Evolutionary conservation across 345 rosid genomes (phyloP).

Genomic region (Euclidium syriacum): DNA sequence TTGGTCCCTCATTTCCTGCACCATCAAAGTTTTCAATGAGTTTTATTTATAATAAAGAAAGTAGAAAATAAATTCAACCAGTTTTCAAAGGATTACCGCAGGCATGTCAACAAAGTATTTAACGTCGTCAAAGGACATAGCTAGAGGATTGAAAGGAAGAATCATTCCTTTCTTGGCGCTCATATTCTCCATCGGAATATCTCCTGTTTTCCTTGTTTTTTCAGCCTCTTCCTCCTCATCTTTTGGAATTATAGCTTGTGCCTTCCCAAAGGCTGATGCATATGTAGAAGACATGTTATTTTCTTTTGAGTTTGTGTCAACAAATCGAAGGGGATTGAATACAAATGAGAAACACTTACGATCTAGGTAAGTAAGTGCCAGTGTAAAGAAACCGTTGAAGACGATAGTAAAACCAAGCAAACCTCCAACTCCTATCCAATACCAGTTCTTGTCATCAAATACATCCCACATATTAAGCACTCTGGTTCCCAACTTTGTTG

Average conservation of each 20-base stretch:
- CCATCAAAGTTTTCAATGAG: neutral
- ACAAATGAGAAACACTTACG: slow-evolving; percentile 49
- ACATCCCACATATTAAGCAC: slow-evolving; percentile 54
- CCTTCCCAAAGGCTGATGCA: slow-evolving; percentile 57
- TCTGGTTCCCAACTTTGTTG: slow-evolving; percentile 48
- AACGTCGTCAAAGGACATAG: slow-evolving; percentile 68
- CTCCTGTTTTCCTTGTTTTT: slow-evolving; percentile 36
- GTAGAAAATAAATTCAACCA: neutral
- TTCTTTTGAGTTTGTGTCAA: neutral
- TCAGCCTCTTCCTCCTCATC: slow-evolving; percentile 29
- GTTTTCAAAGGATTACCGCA: slow-evolving; percentile 36
- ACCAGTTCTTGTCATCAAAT: slow-evolving; percentile 58
- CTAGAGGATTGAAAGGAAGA: slow-evolving; percentile 76
- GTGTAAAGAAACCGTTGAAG: slow-evolving; percentile 67
- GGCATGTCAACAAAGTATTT: slow-evolving; percentile 81
- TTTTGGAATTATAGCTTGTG: slow-evolving; percentile 64
- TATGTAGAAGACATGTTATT: neutral
- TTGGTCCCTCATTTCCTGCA: slow-evolving; percentile 87
- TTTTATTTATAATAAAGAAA: neutral
- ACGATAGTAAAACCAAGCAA: slow-evolving; percentile 57
- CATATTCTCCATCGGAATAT: slow-evolving; percentile 36
- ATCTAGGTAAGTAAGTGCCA: slow-evolving; percentile 58
- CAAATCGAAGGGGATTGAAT: neutral
- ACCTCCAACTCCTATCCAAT: slow-evolving; percentile 73
- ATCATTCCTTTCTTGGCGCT: slow-evolving; percentile 67